Base-by-base conservation (phyloP, 2,329 filamentous ascomycete genomes). In the Hymenotorrendiella dingleyae region DNA sequence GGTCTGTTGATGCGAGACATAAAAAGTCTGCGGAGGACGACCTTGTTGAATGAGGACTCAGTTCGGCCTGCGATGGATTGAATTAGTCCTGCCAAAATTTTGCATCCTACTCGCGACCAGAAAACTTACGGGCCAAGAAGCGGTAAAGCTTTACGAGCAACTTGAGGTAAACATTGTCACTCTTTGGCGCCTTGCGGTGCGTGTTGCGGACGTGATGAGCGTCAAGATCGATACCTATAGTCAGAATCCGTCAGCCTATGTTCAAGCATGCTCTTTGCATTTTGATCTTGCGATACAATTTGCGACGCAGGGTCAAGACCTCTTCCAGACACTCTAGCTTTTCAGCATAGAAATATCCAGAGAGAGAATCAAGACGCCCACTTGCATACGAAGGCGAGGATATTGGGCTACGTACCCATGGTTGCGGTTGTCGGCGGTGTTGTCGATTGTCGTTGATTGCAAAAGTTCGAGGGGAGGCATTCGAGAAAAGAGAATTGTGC, bases 1-100 rank as follows among this genome's bases (percentile, higher is more conserved):
- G 88, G 87, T 62, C 90, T 86, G 86, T 97, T 97, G 75, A 94
- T 95, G 73, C 90, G 88, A 70, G 89, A 95, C 87, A 93, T 95
- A 68, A 95, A 95, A 52, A 98, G 85, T 65, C 93, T 87, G 70
- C 91, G 89, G 64, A 98, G 86, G 67, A 98, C 82, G 64, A 93
- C 86, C 80, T 95, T 94, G 86, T 98, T 98, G 86, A 98, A 98
- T 74, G 80, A 80, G 57, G 88, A 80, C 71, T 97, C 93, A 68
- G 93, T 98, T 67, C 93, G 90, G 74, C 89, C 87, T 94, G 4
- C 39, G 32, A 4, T 35, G 29, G 19, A n/a, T n/a, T n/a, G n/a
- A n/a, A n/a, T n/a, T n/a, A n/a, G n/a, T n/a, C n/a, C n/a, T n/a
- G n/a, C n/a, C n/a, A n/a, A n/a, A n/a, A n/a, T n/a, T n/a, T n/a